A percentile compares a stretch with the other conserved stretches of the same genome.
Evolutionary conservation across 2,329 filamentous ascomycete species (phyloP).

Genomic region (Davidsoniella eucalypti): DNA sequence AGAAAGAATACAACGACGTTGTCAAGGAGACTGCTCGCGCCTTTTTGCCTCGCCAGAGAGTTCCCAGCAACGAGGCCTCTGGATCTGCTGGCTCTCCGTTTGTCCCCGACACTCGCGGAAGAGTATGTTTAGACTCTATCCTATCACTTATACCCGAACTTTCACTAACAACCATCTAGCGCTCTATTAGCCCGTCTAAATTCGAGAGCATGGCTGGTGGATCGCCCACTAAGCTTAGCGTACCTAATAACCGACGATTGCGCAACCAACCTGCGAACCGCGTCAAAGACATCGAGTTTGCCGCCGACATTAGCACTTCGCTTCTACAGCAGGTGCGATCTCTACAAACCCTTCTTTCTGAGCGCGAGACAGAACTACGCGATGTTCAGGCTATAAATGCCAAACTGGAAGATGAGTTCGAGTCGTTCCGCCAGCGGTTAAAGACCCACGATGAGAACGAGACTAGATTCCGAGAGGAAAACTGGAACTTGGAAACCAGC

Average conservation of each 20-base stretch:
- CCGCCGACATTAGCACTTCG: conserved; percentile 93
- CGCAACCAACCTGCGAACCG: conserved; percentile 79
- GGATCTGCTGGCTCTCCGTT: conserved; percentile 29
- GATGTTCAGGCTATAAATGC: conserved; percentile 45
- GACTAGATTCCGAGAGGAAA: conserved; percentile 92
- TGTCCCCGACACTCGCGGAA: conserved; percentile 34
- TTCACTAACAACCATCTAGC: conserved; percentile 25
- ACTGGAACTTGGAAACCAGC: conserved; percentile 91
- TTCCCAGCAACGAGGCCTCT: conserved; percentile 49
- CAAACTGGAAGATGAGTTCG: conserved; percentile 68
- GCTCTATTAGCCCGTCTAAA: conserved; percentile 55
- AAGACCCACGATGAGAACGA: conserved; percentile 82
- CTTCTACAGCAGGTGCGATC: conserved; percentile 87
- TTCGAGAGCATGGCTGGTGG: conserved; percentile 72
- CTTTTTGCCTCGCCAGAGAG: conserved; percentile 70
- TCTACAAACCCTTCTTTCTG: conserved; percentile 65
- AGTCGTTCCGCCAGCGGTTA: conserved; percentile 63
- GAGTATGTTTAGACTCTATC: conserved; percentile 23
- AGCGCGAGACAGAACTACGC: conserved; percentile 77
- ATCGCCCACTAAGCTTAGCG: conserved; percentile 77
- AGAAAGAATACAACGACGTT: conserved; percentile 89
- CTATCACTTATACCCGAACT: not conserved
- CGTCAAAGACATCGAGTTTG: conserved; percentile 92
- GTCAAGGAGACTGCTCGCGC: conserved; percentile 77
- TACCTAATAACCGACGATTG: conserved; percentile 59